A percentile compares a stretch with the other conserved stretches of the same genome.
Conservation (phyloP, 2,329 filamentous ascomycete genomes). For the Tolypocladium endophyticum region DNA sequence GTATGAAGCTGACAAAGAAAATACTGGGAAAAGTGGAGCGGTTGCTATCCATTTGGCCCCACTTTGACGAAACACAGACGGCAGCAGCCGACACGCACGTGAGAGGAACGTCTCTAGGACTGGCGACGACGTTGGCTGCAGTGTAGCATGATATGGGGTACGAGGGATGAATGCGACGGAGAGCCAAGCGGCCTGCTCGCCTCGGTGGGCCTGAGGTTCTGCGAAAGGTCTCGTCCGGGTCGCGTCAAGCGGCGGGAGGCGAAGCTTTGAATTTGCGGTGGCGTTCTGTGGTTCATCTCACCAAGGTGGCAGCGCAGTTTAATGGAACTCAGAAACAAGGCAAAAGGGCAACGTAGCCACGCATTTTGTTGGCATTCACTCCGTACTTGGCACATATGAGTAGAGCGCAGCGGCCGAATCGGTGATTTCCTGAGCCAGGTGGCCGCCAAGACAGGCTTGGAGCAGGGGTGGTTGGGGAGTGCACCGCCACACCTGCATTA, state of each 20-base stretch:
- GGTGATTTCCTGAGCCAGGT: neutral
- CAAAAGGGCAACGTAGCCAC: neutral
- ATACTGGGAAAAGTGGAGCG: slow-evolving; percentile 1
- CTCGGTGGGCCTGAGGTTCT: neutral
- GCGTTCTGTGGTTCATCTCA: neutral
- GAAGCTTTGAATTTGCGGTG: neutral
- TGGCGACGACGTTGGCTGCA: neutral
- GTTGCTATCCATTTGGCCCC: neutral
- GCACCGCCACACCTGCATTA: slow-evolving; percentile 28
- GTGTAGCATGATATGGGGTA: neutral
- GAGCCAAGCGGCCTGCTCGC: neutral
- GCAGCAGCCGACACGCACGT: slow-evolving; percentile 4
- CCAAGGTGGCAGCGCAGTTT: too few species aligned
- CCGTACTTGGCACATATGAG: neutral
- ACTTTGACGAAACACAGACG: slow-evolving; percentile 1
- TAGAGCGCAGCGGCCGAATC: neutral
- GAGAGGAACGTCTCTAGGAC: neutral
- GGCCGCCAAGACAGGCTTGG: neutral
- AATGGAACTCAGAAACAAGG: neutral
- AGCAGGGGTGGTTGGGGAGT: slow-evolving; percentile 9
- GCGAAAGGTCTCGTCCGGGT: neutral
- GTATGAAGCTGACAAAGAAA: slow-evolving; percentile 1
- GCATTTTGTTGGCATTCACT: neutral
- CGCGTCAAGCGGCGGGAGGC: neutral
- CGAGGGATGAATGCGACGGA: neutral